Evolutionary conservation across 805 yeast species (phyloP), one percentile per base, ranked within the genome.

Genomic region (Lachancea thermotolerans): DNA sequence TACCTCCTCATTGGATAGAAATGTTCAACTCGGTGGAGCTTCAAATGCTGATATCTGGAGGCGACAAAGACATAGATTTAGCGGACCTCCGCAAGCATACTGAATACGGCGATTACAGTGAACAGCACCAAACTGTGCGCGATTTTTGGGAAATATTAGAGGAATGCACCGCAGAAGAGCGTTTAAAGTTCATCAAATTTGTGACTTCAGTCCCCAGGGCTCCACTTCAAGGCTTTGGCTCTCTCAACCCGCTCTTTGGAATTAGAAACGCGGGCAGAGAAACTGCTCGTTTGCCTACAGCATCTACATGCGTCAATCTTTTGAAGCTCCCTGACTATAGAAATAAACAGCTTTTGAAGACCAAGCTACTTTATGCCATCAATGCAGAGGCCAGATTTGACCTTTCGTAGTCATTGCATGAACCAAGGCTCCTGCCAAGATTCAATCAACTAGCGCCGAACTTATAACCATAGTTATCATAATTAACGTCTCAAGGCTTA

Each of bases 181-280:
- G 79, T 49, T 71, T 78, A 16, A 75, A 77, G 41, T 74, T 93
- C 45, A 65, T 93, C 25, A 86, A 86, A 59, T 93, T 91, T 68
- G 96, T 87, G 25, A 93, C 98, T 0, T 85, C 96, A 0, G 95
- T 88, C 1, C 82, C 96, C 1, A 75, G 90, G 48, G 96, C 95
- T 0, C 99, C 99, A 1, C 69, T 93, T 35, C 71, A 87, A 21
- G 99, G 99, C 0, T 91, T 93, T 59, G 71, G 75, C 11, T 78
- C 81, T 3, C 69, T 88, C 39, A 68, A 66, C 28, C 99, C 99
- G 0, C 71, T 70, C 44, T 88, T 93, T 64, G 95, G 95, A 1
- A 82, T 93, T 39, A 63, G 86, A 33, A 80, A 80, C 51, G 73
- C 82, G 0, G 93, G 91, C 0, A 45, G 59, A 9, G 77, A 76